Conservation (phyloP, 306 rosid genomes). For the Cucumis hystrix region DNA sequence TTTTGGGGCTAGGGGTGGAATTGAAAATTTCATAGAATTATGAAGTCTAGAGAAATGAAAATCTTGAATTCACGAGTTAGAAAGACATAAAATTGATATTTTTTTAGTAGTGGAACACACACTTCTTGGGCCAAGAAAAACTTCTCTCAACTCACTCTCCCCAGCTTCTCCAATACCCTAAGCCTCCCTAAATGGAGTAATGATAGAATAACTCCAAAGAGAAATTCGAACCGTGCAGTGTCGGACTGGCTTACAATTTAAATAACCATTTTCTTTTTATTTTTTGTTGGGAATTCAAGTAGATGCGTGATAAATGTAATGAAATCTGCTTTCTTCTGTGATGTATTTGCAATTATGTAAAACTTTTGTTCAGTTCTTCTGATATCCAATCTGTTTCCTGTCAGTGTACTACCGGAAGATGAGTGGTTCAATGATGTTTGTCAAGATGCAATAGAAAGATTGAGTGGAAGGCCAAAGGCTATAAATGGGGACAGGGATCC, state of each 20-base stretch:
- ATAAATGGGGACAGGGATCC: constrained; percentile 70
- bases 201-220: background rate
- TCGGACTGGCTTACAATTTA: background rate
- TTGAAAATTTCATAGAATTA: no score
- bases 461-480: constrained; percentile 81
- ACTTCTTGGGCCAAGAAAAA: no score
- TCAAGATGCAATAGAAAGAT: constrained; percentile 73
- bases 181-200: background rate
- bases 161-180: no score
- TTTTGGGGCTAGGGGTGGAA: no score
- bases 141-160: no score
- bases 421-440: constrained; percentile 87
- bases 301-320: background rate
- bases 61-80: no score
- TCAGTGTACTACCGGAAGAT: constrained; percentile 80
- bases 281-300: no score
- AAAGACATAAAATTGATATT: no score
- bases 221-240: background rate
- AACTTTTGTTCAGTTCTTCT: background rate
- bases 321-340: background rate
- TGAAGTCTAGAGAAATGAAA: no score
- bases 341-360: background rate
- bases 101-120: no score
- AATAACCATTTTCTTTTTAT: background rate
- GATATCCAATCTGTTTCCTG: background rate